phyloP scores from a whole-genome alignment of 1,284 basidiomycete species.

The Naganishia albida region DNA sequence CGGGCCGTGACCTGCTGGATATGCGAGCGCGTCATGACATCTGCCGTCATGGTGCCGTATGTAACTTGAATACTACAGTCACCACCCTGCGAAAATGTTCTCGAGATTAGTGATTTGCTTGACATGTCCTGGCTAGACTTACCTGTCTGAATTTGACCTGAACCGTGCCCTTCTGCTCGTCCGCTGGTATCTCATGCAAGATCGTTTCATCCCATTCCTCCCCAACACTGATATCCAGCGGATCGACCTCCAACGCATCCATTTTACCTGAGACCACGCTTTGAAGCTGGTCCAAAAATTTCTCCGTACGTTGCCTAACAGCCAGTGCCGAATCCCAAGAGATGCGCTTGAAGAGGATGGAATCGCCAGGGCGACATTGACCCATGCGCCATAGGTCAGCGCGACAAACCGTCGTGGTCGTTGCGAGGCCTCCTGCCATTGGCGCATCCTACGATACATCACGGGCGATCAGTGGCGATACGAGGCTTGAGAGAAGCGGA shows the following conservation, averaged over 20 bases:
- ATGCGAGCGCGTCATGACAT: conserved; percentile 36
- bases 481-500: neutral
- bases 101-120: neutral
- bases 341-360: conserved; percentile 43
- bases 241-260: conserved; percentile 14
- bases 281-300: conserved; percentile 51
- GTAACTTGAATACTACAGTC: conserved; percentile 42
- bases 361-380: conserved; percentile 47
- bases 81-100: conserved; percentile 35
- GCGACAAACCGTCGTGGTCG: conserved; percentile 40
- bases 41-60: conserved; percentile 41
- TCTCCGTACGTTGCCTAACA: conserved; percentile 41
- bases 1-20: conserved; percentile 39
- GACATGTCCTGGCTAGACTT: neutral
- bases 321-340: conserved; percentile 53
- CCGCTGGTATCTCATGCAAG: conserved; percentile 46
- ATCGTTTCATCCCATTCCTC: conserved; percentile 51
- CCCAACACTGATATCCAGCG: conserved; percentile 35
- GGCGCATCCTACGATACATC: conserved; percentile 38
- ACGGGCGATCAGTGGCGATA: neutral
- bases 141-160: conserved; percentile 40
- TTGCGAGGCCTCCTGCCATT: conserved; percentile 40
- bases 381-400: conserved; percentile 49
- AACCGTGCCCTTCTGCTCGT: conserved; percentile 33
- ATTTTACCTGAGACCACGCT: conserved; percentile 28